phyloP scores from a whole-genome alignment of 2,329 filamentous ascomycete genomes.

The Emmonsiellopsis sp. region DNA sequence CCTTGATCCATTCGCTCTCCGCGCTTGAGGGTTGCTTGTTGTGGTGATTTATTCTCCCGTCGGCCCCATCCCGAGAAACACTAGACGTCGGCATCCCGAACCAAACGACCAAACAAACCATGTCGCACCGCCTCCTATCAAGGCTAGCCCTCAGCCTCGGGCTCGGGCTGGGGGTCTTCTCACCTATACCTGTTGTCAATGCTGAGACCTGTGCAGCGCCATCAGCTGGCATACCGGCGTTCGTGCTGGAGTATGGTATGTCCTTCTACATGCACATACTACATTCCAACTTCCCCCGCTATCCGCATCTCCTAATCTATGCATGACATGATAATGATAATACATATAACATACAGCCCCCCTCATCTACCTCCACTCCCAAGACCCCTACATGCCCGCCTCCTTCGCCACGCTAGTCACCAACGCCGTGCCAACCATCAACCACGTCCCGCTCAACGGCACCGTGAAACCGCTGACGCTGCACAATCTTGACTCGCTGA shows the following conservation, averaged over 20 bases:
- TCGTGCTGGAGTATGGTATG: conserved; percentile 39
- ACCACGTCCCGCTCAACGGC: conserved; percentile 31
- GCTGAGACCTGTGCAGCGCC: background rate
- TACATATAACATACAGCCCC: conserved; percentile 31
- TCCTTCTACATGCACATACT: background rate
- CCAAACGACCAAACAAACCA: background rate
- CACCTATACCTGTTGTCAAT: background rate
- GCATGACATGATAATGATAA: background rate
- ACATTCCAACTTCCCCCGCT: background rate
- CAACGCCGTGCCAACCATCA: conserved; percentile 39
- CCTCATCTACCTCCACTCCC: conserved; percentile 41
- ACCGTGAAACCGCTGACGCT: conserved; percentile 35
- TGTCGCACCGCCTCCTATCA: background rate
- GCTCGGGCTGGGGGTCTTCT: background rate
- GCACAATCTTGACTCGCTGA: conserved; percentile 41
- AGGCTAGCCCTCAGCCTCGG: background rate
- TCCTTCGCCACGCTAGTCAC: conserved; percentile 39
- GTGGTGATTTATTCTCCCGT: no score
- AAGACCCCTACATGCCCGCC: conserved; percentile 42
- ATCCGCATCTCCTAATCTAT: background rate
- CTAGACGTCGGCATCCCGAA: no score
- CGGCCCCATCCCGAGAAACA: no score
- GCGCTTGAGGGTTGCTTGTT: no score
- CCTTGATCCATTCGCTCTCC: no score
- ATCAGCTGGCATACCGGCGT: conserved; percentile 27